These are phyloP conservation scores for Croton setiger DNA, from an alignment of 441 rosid genomes.

Conservation along the genomic window DNA sequence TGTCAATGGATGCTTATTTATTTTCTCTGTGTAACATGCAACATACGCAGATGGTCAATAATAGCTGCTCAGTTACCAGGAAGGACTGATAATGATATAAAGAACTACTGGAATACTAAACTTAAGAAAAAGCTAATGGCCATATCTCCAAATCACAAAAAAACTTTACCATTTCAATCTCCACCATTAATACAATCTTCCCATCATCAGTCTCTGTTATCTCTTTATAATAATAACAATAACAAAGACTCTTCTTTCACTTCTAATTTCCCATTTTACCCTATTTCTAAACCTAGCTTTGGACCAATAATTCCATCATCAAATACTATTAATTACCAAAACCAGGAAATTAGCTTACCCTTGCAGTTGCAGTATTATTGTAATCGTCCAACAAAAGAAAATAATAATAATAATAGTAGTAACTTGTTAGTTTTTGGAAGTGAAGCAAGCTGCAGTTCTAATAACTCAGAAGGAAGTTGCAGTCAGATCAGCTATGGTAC, in stretches of 20 bases:
- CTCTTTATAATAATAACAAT: not conserved
- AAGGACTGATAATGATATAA: conserved; percentile 36
- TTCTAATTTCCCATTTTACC: conserved; percentile 17
- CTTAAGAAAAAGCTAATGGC: conserved; percentile 46
- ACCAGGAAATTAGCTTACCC: conserved; percentile 32
- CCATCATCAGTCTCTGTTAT: conserved; percentile 33
- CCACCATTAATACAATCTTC: conserved; percentile 27
- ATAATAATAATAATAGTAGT: not conserved
- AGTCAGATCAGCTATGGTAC: conserved; percentile 38
- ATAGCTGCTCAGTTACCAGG: conserved; percentile 40
- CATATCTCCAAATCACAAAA: conserved; percentile 26
- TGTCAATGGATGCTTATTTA: conserved; percentile 1
- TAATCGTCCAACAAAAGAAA: conserved; percentile 25
- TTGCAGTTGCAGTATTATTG: conserved; percentile 25
- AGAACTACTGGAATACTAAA: conserved; percentile 36
- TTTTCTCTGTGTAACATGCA: conserved; percentile 16
- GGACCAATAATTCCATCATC: conserved; percentile 36
- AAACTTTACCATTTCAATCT: conserved; percentile 35
- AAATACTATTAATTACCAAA: conserved; percentile 25
- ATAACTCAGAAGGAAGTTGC: conserved; percentile 45
- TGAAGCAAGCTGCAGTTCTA: conserved; percentile 49
- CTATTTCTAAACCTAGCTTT: conserved; percentile 31
- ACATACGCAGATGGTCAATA: conserved; percentile 39
- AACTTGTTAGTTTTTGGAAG: conserved; percentile 50
- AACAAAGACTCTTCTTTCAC: conserved; percentile 29